Conservation (phyloP, 1,284 basidiomycete genomes). For the Rhodotorula sp. region DNA sequence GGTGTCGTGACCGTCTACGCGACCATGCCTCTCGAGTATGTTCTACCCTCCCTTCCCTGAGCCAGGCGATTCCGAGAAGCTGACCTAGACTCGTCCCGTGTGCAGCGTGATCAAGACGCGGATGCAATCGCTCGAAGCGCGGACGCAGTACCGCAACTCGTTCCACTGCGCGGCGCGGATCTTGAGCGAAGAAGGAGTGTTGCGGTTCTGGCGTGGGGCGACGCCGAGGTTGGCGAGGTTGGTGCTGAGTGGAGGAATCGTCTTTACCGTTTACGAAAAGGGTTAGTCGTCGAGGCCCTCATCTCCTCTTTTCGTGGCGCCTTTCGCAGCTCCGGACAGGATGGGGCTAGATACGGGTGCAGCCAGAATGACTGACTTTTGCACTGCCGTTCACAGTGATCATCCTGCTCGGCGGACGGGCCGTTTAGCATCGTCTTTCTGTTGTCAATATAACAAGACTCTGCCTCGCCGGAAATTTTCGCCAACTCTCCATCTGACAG, state of each 20-base stretch:
- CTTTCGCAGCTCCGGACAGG: too few relatives aligned
- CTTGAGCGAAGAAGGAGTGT: constrained; percentile 57
- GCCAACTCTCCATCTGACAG: too few relatives aligned
- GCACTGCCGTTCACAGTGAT: constrained; percentile 8
- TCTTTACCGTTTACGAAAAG: constrained; percentile 90
- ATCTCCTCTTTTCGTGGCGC: background rate
- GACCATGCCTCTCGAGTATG: constrained; percentile 90
- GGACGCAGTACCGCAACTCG: constrained; percentile 79
- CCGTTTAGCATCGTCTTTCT: constrained; percentile 15
- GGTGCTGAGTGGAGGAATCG: constrained; percentile 87
- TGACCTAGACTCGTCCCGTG: background rate
- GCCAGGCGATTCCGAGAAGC: background rate
- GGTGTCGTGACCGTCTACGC: constrained; percentile 90
- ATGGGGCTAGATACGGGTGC: background rate
- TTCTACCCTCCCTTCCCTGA: constrained; percentile 26
- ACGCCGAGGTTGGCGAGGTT: constrained; percentile 81
- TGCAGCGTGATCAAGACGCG: constrained; percentile 92
- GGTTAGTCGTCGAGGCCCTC: constrained; percentile 29
- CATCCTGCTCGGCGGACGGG: constrained; percentile 24
- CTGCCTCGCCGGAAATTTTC: too few relatives aligned
- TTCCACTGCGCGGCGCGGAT: constrained; percentile 93
- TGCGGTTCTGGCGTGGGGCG: constrained; percentile 86
- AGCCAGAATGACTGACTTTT: background rate
- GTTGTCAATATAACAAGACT: background rate
- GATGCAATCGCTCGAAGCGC: constrained; percentile 89